Evolutionary conservation across 2,329 filamentous ascomycete species (phyloP), one percentile per base, ranked within the genome.

Genomic region (Colletotrichum sp.): DNA sequence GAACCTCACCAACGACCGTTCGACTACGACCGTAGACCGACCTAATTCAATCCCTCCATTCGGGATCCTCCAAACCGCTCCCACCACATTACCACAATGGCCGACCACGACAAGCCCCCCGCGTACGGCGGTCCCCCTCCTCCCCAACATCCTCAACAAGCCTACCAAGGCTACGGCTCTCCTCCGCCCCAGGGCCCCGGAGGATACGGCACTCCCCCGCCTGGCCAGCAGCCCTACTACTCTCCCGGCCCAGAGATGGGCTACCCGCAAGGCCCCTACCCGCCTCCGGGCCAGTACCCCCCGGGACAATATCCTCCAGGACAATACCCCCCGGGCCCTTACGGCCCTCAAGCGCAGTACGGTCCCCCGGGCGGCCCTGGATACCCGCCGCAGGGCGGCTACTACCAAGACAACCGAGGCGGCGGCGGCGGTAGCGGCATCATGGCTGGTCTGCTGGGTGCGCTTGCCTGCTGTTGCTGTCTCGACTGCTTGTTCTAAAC

Each of bases 381-480:
- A 67, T 80, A 80, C 60, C 81, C 79, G 21, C 83, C 80, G 9
- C 81, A 80, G 63, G 79, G 78, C 30, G 79, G 76, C 65, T 80
- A 82, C 71, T 79, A 82, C n/a, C 80, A 83, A 65, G 78, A 84
- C 71, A 76, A 76, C 71, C 78, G 77, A 78, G 81, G 79, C 79
- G 82, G 83, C 63, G 81, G 82, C 59, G 80, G 79, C 72, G 69
- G 78, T 70, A 78, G 82, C 30, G 85, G 87, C 62, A 78, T 86
- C 70, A 78, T 90, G 57, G 86, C 87, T 39, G 88, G 87, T 57
- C 81, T 90, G 69, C 79, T 91, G 18, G 90, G 88, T 18, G 85
- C 86, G 77, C 80, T 90, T 76, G 90, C 90, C 2, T 91, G 90
- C 82, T 92, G 90, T 81, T 92, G 90, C 83, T 92, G 90, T 80